phyloP scores from a whole-genome alignment of 495 filamentous ascomycete genomes.

The Penicillium desertorum region DNA sequence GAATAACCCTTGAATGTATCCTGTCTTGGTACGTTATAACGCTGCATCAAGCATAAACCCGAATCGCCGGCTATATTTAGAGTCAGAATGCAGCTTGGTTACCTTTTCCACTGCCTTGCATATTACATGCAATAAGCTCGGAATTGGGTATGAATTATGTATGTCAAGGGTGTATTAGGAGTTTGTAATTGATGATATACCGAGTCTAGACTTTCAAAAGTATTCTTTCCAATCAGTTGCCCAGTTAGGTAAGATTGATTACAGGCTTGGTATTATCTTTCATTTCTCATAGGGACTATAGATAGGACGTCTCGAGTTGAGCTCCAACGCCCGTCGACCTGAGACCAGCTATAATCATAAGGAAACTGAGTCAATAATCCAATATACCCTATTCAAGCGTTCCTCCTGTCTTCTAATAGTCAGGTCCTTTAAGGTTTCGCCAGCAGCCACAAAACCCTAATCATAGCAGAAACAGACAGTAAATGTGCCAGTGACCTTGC shows the following conservation, averaged over 20 bases:
- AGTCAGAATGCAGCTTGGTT: not conserved
- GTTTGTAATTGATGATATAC: not conserved
- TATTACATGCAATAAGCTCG: not conserved
- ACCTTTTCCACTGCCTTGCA: not conserved
- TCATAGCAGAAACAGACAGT: not conserved
- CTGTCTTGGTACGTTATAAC: not conserved
- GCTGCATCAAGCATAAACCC: not conserved
- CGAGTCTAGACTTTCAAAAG: too few species aligned
- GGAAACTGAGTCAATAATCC: too few species aligned
- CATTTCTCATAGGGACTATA: too few species aligned
- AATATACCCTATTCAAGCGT: too few species aligned
- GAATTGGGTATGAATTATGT: not conserved
- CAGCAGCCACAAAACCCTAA: not conserved
- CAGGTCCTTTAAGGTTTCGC: too few species aligned
- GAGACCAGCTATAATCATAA: too few species aligned
- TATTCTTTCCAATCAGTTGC: too few species aligned
- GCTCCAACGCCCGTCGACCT: too few species aligned
- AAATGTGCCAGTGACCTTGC: not conserved
- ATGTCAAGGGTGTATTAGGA: not conserved
- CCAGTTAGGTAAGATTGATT: too few species aligned
- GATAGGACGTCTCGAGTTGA: too few species aligned
- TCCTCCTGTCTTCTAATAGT: too few species aligned
- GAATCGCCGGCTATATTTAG: constrained; percentile 2
- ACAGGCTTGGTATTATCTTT: too few species aligned
- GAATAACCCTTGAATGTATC: not conserved